Evolutionary conservation across 164 flowering plant species (phyloP).

Genomic region (Kalanchoe fedtschenkoi): DNA sequence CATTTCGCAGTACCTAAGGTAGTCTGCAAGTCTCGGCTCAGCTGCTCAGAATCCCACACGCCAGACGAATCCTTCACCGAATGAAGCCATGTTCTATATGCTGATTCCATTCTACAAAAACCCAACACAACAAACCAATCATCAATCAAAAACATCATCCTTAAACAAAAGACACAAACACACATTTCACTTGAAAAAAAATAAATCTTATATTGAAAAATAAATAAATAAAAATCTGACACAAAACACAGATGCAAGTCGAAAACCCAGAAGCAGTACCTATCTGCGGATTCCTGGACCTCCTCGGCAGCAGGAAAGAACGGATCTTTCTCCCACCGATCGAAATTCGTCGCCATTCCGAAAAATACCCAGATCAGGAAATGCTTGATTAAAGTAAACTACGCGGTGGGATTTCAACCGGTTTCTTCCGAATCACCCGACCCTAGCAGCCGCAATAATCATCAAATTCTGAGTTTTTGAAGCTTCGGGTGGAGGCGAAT

Average conservation of each 20-base stretch:
- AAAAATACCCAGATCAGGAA: not conserved
- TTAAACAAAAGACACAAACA: not conserved
- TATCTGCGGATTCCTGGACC: constrained; percentile 88
- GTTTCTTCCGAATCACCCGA: not conserved
- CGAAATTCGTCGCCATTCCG: constrained; percentile 58
- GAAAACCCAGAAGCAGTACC: too few relatives aligned
- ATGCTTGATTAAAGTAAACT: not conserved
- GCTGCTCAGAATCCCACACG: constrained; percentile 38
- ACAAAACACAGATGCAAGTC: not conserved
- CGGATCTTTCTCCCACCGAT: constrained; percentile 93
- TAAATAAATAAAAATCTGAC: not conserved
- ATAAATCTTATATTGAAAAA: not conserved
- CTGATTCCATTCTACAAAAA: constrained; percentile 76
- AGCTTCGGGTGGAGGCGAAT: not conserved
- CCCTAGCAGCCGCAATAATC: not conserved
- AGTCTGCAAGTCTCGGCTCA: constrained; percentile 55
- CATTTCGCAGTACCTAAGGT: constrained; percentile 90
- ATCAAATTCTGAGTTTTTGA: not conserved
- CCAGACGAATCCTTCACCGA: constrained; percentile 32
- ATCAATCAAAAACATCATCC: not conserved
- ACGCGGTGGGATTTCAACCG: not conserved
- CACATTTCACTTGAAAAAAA: too few relatives aligned
- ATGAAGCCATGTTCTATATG: constrained; percentile 79
- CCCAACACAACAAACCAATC: not conserved
- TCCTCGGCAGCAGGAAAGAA: constrained; percentile 86